Evolutionary conservation across 495 filamentous ascomycete species (phyloP).

Genomic region (Penicillium pulvis): DNA sequence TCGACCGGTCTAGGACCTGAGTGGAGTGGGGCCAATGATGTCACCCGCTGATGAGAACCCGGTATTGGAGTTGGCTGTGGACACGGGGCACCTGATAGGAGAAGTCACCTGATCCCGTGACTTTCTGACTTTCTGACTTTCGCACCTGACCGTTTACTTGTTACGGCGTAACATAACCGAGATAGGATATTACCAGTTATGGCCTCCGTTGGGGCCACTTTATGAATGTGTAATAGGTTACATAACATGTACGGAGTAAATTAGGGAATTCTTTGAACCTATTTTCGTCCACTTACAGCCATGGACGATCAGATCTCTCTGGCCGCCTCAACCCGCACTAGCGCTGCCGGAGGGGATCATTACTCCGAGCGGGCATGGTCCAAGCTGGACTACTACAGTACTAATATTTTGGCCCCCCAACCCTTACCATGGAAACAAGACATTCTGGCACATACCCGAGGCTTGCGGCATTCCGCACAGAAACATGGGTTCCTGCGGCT

Average conservation of each 20-base stretch:
- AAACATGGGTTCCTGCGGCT: conserved; percentile 19
- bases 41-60: conserved; percentile 21
- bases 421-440: conserved; percentile 8
- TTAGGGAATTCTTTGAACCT: neutral
- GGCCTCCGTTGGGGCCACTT: neutral
- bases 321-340: conserved; percentile 27
- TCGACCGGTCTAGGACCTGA: conserved; percentile 38
- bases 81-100: conserved; percentile 20
- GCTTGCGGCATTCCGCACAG: conserved; percentile 16
- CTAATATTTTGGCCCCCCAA: neutral
- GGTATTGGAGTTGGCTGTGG: conserved; percentile 2
- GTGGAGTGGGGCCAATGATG: conserved; percentile 27
- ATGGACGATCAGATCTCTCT: conserved; percentile 27
- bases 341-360: conserved; percentile 26
- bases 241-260: neutral
- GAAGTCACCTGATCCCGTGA: conserved; percentile 21
- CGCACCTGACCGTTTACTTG: neutral
- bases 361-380: conserved; percentile 19
- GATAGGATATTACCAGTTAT: neutral
- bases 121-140: neutral
- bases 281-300: neutral
- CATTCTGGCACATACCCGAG: conserved; percentile 26
- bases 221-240: neutral
- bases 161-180: neutral
- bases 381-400: neutral